Base-by-base conservation (phyloP, 108 stramenopile genomes). In the Epipyxis sp. region DNA sequence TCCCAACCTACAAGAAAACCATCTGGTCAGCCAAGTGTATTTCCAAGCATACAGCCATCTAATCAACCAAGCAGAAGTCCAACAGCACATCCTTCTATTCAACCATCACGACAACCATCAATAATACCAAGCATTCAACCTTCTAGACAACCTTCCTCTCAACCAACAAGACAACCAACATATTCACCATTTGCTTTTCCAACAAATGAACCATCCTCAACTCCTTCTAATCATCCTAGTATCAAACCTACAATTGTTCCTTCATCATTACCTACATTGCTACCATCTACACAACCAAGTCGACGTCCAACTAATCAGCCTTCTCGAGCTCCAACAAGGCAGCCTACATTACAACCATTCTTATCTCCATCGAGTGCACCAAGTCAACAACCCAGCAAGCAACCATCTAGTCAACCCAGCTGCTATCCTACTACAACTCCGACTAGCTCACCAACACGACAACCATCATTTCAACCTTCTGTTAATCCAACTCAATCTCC, bases 251-350 rank as follows among this genome's bases (percentile, higher is more conserved):
- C 61, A 10, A 32, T 16, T 10, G 30, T 32, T 6, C 61, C 61
- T 65, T 65, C 61, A 3, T 6, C 13, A 6, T 32, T 32, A 25
- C 71, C 71, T 54, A 43, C 71, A 43, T 13, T 3, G 16, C 32
- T 6, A 42, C 71, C 71, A 54, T 13, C 10, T 74, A 42, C 42
- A 42, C 71, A 74, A 39, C 71, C 71, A 32, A 34, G 41, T 10
- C 10, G 13, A 43, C 71, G 42, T 10, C 71, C 71, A 16, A 35
- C 71, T 32, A 42, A 6, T 32, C 71, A 74, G 25, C 71, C 71
- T 20, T 54, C 71, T 37, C 16, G n/a, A 43, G n/a, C 16, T 27
- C 71, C 71, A 32, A 74, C 13, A 3, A 13, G 13, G 3, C 34
- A 13, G 6, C 71, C 71, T 13, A 54, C 13, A 43, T 37, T 37